Percentiles rank a stretch among this genome's conserved stretches.
These are phyloP conservation scores for Balamuthia mandrillaris DNA, from an alignment of 208 protist genomes.

Conservation along the genomic window DNA sequence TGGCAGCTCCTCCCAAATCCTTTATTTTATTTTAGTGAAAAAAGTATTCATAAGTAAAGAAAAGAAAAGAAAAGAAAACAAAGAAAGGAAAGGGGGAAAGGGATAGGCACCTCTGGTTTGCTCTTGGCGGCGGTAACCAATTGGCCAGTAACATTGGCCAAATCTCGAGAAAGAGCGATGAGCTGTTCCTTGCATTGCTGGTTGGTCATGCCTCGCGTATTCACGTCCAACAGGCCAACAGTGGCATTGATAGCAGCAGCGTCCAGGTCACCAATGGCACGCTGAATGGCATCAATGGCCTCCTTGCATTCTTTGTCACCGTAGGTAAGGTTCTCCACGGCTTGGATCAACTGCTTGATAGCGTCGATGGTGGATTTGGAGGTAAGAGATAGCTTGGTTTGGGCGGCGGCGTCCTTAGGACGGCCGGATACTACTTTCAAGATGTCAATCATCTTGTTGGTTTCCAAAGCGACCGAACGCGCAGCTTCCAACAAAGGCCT, in stretches of 20 bases:
- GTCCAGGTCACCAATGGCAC: conserved; percentile 57
- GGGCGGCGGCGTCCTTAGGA: conserved; percentile 29
- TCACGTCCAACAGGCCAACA: conserved; percentile 52
- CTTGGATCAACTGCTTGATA: conserved; percentile 40
- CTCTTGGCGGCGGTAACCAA: conserved; percentile 40
- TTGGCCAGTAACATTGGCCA: conserved; percentile 12
- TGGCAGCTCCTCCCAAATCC: conserved; percentile 44
- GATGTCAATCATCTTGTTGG: conserved; percentile 40
- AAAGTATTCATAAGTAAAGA: neutral
- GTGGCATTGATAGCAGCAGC: conserved; percentile 56
- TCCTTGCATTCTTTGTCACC: conserved; percentile 53
- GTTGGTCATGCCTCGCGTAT: conserved; percentile 34
- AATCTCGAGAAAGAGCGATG: conserved; percentile 27
- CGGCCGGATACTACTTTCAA: conserved; percentile 29
- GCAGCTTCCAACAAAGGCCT: conserved; percentile 14
- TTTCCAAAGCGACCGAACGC: neutral
- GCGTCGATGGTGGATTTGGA: conserved; percentile 36
- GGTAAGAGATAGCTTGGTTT: conserved; percentile 31
- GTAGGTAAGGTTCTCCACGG: conserved; percentile 32
- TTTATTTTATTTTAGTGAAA: neutral
- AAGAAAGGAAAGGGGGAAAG: no score
- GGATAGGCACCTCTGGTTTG: conserved; percentile 38
- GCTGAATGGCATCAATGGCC: conserved; percentile 57
- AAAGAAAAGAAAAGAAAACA: neutral
- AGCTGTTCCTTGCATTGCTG: conserved; percentile 41